phyloP scores from a whole-genome alignment of 2,329 filamentous ascomycete species.

The Penicillium griseofulvum region DNA sequence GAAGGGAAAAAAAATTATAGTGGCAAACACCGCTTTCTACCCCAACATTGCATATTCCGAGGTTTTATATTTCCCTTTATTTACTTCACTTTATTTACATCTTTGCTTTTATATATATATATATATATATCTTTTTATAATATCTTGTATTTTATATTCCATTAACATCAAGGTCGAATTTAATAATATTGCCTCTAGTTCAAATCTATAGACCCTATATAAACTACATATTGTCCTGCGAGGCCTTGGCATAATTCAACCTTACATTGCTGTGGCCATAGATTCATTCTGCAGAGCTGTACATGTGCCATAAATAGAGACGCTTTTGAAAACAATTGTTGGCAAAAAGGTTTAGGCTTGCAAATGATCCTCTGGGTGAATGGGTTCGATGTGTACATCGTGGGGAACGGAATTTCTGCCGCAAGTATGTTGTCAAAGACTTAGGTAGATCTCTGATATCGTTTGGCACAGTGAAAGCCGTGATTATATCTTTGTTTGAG shows the following conservation, averaged over 20 bases:
- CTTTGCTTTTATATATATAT: no score
- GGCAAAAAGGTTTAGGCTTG: neutral
- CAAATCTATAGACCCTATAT: neutral
- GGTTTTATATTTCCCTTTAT: neutral
- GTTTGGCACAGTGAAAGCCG: neutral
- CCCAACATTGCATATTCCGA: neutral
- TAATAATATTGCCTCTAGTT: neutral
- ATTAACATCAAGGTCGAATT: neutral
- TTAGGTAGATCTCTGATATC: neutral
- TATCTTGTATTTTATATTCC: neutral
- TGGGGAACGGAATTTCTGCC: neutral
- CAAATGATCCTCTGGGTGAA: neutral
- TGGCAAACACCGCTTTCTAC: constrained; percentile 24
- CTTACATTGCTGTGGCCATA: neutral
- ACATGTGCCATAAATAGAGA: neutral
- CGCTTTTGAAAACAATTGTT: neutral
- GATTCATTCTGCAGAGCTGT: neutral
- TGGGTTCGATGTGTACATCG: neutral
- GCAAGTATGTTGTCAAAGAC: neutral
- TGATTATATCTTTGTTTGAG: neutral
- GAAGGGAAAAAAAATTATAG: constrained; percentile 27
- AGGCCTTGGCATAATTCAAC: neutral
- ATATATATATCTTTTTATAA: neutral
- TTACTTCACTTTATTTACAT: neutral
- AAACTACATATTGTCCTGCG: neutral